These are phyloP conservation scores for Taxillus chinensis DNA, from an alignment of 164 flowering plant species.

Conservation along the genomic window DNA sequence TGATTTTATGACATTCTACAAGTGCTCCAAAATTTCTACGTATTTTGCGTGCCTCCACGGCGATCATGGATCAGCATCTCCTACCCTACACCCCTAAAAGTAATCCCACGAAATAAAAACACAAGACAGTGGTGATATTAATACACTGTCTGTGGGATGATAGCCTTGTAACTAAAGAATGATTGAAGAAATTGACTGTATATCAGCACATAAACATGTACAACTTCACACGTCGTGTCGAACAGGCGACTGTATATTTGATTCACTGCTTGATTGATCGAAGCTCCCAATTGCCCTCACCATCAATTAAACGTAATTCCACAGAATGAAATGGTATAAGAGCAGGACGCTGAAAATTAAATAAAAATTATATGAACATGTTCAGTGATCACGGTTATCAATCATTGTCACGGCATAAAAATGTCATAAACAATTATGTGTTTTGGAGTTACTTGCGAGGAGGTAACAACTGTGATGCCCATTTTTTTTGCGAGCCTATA, in stretches of 20 bases:
- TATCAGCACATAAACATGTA: no score
- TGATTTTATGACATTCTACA: background rate
- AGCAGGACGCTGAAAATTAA: constrained; percentile 75
- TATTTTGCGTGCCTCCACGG: background rate
- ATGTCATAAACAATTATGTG: no score
- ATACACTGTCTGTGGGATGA: no score
- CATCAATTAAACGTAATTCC: constrained; percentile 88
- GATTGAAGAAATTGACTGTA: no score
- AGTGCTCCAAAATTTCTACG: background rate
- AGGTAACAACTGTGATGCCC: constrained; percentile 87
- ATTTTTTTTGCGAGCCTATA: constrained; percentile 64
- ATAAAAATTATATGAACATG: constrained; percentile 21
- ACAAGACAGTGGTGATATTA: no score
- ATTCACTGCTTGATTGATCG: constrained; percentile 49
- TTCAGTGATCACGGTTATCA: background rate
- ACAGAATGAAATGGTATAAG: constrained; percentile 78
- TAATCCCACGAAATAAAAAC: no score
- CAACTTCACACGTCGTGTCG: no score
- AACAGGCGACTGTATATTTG: background rate
- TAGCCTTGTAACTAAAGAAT: no score
- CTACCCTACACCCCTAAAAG: background rate
- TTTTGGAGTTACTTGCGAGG: constrained; percentile 66
- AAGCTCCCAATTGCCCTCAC: constrained; percentile 96
- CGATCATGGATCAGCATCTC: background rate
- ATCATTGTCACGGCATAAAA: no score